These are phyloP conservation scores for Triticum urartu DNA, from an alignment of 176 grass and related monocot genomes.

Conservation along the genomic window DNA sequence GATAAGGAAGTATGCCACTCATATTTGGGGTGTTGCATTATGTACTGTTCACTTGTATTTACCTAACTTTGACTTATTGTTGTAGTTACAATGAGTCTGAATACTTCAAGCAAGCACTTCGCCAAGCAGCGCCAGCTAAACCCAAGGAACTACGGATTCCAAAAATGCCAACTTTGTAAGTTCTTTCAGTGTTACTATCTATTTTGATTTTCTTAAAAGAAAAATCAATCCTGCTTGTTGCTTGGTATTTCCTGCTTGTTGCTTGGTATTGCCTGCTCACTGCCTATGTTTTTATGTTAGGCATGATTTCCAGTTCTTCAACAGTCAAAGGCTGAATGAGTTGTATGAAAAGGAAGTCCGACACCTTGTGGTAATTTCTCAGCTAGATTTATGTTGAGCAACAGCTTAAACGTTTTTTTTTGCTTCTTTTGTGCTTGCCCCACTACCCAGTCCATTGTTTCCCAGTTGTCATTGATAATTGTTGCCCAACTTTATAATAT, in stretches of 20 bases:
- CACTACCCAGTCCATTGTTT: slow-evolving; percentile 24
- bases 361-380: slow-evolving; percentile 77
- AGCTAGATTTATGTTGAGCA: neutral
- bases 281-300: slow-evolving; percentile 31
- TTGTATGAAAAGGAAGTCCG: slow-evolving; percentile 99
- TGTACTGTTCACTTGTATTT: neutral
- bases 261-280: slow-evolving; percentile 12
- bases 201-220: neutral
- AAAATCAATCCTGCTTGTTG: neutral
- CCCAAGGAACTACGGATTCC: slow-evolving; percentile 86
- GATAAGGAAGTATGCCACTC: slow-evolving; percentile 67
- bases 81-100: slow-evolving; percentile 94
- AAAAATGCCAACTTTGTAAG: slow-evolving; percentile 95
- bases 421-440: neutral
- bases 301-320: slow-evolving; percentile 99
- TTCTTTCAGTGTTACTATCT: neutral
- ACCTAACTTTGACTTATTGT: slow-evolving; percentile 10
- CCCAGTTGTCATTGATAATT: neutral
- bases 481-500: slow-evolving; percentile 25
- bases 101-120: slow-evolving; percentile 96
- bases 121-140: slow-evolving; percentile 86
- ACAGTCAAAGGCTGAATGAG: slow-evolving; percentile 87
- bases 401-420: neutral
- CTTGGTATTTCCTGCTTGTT: neutral
- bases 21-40: neutral